Evolutionary conservation across 164 flowering plant genomes (phyloP), one percentile per base, ranked within the genome.

Genomic region (Sextonia rubra): DNA sequence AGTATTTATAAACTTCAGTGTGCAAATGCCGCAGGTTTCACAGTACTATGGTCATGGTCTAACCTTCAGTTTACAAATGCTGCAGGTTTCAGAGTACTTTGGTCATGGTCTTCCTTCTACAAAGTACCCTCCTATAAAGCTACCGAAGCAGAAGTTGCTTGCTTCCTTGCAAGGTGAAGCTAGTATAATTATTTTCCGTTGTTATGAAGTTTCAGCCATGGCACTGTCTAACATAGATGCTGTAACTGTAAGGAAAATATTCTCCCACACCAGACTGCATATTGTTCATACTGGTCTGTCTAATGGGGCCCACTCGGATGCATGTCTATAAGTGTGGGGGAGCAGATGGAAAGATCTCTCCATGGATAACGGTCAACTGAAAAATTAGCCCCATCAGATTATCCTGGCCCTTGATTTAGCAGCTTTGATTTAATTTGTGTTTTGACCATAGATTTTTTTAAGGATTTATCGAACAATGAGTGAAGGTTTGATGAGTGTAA

Each of bases 21-120:
- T 76, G 68, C 90, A 89, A 91, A 87, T 91, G 91, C 78, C 89
- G 83, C 89, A 93, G 81, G 75, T 90, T 70, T 91, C 93, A 75
- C 92, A 90, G 71, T 83, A 72, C 73, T 87, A 87, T 83, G 88
- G 79, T n/a, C 87, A 67, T 64, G 8, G 47, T 69, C 22, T 47
- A 68, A 27, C 47, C 12, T 29, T 20, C 25, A 71, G 30, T 68
- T 73, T 76, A 66, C 90, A 89, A 91, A 88, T 91, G 91, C 78
- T 91, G 83, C 90, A 93, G 81, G 75, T 90, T 70, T 91, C 93
- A 71, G 93, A 91, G 73, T 84, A 72, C 73, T 87, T 86, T 83
- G 88, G 79, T 17, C 87, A 67, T 64, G 83, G 83, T 74, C 78
- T 79, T 71, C 81, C 82, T 77, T 76, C 89, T 77, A 80, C 69